Conservation (phyloP, 2,329 filamentous ascomycete genomes). For the Aureobasidium musti region DNA sequence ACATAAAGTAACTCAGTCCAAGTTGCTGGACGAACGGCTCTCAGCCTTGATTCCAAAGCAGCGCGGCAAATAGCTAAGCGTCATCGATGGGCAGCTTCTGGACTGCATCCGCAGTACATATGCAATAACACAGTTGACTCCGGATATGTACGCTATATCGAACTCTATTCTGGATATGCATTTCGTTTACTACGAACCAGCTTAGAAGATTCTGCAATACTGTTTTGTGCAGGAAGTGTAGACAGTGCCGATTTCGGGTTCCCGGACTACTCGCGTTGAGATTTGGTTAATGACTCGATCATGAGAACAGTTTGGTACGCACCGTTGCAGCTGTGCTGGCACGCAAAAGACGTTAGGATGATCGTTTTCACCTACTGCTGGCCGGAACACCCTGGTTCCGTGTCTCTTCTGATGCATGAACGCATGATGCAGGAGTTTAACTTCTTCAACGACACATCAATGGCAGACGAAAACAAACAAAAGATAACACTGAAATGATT, state of each 20-base stretch:
- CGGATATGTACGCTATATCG: neutral
- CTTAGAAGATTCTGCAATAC: neutral
- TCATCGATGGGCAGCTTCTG: neutral
- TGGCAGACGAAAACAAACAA: neutral
- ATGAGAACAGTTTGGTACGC: neutral
- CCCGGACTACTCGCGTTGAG: neutral
- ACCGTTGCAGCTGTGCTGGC: slow-evolving; percentile 1
- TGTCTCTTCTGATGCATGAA: neutral
- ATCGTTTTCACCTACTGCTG: neutral
- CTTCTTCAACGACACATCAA: neutral
- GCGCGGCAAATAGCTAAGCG: neutral
- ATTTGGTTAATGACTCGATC: neutral
- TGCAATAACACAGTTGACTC: neutral
- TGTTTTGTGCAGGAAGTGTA: neutral
- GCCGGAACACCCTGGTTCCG: neutral
- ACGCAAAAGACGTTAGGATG: neutral
- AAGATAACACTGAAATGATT: neutral
- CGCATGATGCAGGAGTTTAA: neutral
- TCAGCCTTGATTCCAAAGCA: neutral
- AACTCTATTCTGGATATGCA: neutral
- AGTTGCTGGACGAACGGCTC: neutral
- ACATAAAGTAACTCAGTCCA: neutral
- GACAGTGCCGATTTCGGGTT: too few species aligned
- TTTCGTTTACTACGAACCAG: neutral
- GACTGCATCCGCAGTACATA: neutral